Base-by-base conservation (phyloP, 1,284 basidiomycete species). In the Cutaneotrichosporon arboriforme region DNA sequence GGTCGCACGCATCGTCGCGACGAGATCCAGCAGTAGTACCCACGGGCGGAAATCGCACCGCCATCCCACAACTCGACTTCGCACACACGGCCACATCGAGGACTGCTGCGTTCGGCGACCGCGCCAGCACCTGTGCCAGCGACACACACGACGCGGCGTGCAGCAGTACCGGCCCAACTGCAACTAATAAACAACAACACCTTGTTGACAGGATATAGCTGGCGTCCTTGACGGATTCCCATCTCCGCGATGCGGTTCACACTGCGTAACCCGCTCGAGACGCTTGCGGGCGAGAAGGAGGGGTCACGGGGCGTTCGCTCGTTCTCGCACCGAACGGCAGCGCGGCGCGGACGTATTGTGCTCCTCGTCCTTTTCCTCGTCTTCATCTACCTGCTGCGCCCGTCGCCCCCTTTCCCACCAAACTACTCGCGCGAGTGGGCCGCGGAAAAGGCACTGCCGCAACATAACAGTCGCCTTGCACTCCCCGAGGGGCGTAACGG, bases 391-490 rank as follows among this genome's bases (percentile, higher is more conserved):
- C 4, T 40, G 9, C 22, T 59, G 48, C 52, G 59, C 22, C 64
- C 66, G 5, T 46, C 51, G 9, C 69, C 69, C 38, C 69, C 69
- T 2, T 62, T 75, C 22, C 70, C 72, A 26, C 69, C 69, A 26
- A 65, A 46, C n/a, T 73, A 71, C 43, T 36, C 46, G 4, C 38
- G 23, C 8, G 70, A 72, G 53, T 63, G 63, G 43, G 17, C n/a
- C 43, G 18, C 41, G 15, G 61, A 60, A 40, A 34, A 49, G 41
- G 50, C 36, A 15, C 45, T 66, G 43, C 52, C 51, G 3, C 62
- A 68, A 54, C 49, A 65, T 50, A 50, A 59, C 35, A 40, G 34
- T 7, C 51, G 55, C 18, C 52, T 55, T 21, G 42, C 49, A 38
- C 50, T 56, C 12, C 65, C 63, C 13, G 66, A 67, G 22, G 65